Evolutionary conservation across 2,329 filamentous ascomycete species (phyloP).

Genomic region (Fusarium temperatum): DNA sequence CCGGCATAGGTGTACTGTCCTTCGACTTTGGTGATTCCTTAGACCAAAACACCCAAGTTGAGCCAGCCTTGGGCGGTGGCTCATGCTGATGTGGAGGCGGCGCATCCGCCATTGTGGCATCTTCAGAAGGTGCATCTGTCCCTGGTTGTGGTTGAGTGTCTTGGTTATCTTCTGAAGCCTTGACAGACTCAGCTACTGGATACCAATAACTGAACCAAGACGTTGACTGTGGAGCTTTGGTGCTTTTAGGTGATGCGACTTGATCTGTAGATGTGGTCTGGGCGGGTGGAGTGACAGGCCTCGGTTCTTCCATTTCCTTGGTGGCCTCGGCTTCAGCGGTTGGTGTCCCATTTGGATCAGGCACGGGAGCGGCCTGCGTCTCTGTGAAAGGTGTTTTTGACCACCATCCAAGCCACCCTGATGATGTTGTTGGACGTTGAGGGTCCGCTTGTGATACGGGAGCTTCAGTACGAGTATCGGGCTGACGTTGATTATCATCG

Average conservation of each 20-base stretch:
- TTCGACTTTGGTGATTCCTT: constrained; percentile 58
- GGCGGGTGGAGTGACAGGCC: constrained; percentile 37
- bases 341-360: constrained; percentile 26
- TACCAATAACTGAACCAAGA: constrained; percentile 56
- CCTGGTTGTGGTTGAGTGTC: constrained; percentile 19
- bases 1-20: constrained; percentile 47
- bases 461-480: background rate
- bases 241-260: constrained; percentile 14
- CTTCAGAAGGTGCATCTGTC: constrained; percentile 42
- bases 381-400: constrained; percentile 43
- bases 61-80: constrained; percentile 60
- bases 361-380: constrained; percentile 14
- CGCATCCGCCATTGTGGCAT: constrained; percentile 57
- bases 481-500: constrained; percentile 1
- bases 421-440: constrained; percentile 46
- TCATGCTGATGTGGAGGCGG: constrained; percentile 45
- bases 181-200: constrained; percentile 26
- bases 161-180: constrained; percentile 18
- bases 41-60: constrained; percentile 86
- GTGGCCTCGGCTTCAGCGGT: constrained; percentile 6
- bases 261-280: constrained; percentile 30
- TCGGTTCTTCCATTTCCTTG: constrained; percentile 23
- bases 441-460: background rate
- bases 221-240: constrained; percentile 34
- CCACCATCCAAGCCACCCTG: constrained; percentile 67